Conservation (phyloP, 495 filamentous ascomycete species). For the Penicillium subrubescens region DNA sequence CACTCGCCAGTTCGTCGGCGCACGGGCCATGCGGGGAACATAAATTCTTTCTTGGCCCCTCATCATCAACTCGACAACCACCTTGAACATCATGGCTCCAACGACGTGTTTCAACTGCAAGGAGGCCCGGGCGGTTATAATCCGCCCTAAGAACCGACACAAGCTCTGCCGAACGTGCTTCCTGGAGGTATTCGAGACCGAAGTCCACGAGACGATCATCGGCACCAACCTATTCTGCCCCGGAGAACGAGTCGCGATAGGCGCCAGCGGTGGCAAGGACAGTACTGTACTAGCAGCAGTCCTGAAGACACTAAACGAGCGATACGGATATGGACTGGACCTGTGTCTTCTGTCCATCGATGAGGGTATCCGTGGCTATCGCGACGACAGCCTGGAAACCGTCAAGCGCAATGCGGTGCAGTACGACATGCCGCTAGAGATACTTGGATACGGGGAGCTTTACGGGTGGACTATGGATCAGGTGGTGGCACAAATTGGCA, state of each 20-base stretch:
- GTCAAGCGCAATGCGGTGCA: constrained; percentile 91
- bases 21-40: constrained; percentile 25
- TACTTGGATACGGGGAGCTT: constrained; percentile 89
- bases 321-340: constrained; percentile 83
- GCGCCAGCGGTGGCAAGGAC: constrained; percentile 96
- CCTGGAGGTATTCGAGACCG: constrained; percentile 81
- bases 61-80: constrained; percentile 9
- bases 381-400: constrained; percentile 92
- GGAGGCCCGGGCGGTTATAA: constrained; percentile 76
- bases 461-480: constrained; percentile 99
- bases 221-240: constrained; percentile 73
- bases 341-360: constrained; percentile 89
- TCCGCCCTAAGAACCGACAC: constrained; percentile 89
- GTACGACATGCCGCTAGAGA: constrained; percentile 86
- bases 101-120: constrained; percentile 74
- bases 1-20: constrained; percentile 8
- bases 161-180: constrained; percentile 93
- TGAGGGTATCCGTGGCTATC: constrained; percentile 95
- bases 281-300: constrained; percentile 95
- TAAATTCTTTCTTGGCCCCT: constrained; percentile 30
- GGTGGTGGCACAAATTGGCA: constrained; percentile 91
- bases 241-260: constrained; percentile 90
- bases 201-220: constrained; percentile 91
- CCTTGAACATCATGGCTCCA: constrained; percentile 52
- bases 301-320: constrained; percentile 90